A percentile compares a stretch with the other conserved stretches of the same genome.
Evolutionary conservation across 2,329 filamentous ascomycete species (phyloP).

Genomic region (Colletotrichum sp.): DNA sequence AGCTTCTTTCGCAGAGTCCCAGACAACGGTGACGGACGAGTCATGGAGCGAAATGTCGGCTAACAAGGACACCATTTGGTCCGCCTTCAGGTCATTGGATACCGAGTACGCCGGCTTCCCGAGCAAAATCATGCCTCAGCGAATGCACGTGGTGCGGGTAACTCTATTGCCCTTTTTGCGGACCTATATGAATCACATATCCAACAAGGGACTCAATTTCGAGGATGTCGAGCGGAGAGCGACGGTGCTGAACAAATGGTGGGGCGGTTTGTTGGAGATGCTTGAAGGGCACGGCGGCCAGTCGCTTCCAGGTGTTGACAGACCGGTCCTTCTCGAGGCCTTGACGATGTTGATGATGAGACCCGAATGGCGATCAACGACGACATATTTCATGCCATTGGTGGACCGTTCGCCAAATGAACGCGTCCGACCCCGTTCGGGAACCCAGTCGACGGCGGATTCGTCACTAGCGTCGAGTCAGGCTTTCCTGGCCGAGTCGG

Average conservation of each 20-base stretch:
- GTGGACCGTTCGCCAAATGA: constrained; percentile 58
- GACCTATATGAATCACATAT: constrained; percentile 70
- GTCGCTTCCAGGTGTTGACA: constrained; percentile 82
- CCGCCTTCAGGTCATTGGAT: constrained; percentile 59
- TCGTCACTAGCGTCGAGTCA: constrained; percentile 74
- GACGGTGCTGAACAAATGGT: constrained; percentile 88
- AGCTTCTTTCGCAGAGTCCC: constrained; percentile 41
- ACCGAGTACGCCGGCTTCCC: constrained; percentile 62
- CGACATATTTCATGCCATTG: constrained; percentile 69
- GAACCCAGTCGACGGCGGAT: constrained; percentile 53
- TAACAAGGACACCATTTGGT: constrained; percentile 59
- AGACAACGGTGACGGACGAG: constrained; percentile 44
- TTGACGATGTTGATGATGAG: constrained; percentile 85
- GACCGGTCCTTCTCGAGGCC: constrained; percentile 80
- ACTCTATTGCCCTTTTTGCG: constrained; percentile 79
- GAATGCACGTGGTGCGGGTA: constrained; percentile 76
- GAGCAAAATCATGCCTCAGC: constrained; percentile 73
- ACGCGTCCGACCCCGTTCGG: constrained; percentile 47
- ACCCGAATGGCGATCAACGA: constrained; percentile 82
- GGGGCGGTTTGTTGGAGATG: constrained; percentile 82
- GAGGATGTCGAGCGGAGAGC: constrained; percentile 84
- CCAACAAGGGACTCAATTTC: constrained; percentile 66
- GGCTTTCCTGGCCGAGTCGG: constrained; percentile 64
- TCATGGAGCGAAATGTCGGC: constrained; percentile 50
- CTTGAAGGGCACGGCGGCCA: constrained; percentile 72